A percentile compares a stretch with the other conserved stretches of the same genome.
phyloP scores from a whole-genome alignment of 495 filamentous ascomycete genomes.

The Neurospora tetrasperma region DNA sequence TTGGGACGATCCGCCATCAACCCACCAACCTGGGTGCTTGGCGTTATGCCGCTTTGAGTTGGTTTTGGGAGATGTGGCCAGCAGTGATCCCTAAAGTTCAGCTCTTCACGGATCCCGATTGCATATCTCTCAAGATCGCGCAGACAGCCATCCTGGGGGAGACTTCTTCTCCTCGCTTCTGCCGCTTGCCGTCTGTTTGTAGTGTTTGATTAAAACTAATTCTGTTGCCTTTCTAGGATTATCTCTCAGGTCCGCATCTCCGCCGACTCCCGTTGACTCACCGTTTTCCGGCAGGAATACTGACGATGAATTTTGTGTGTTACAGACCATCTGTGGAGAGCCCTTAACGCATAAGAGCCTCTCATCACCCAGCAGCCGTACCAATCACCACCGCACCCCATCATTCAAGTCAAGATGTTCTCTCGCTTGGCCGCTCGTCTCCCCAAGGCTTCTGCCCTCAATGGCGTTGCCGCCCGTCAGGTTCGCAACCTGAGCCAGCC shows the following conservation, averaged over 20 bases:
- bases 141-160: not conserved
- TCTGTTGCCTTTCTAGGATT: slow-evolving; percentile 52
- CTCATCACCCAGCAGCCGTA: slow-evolving; percentile 7
- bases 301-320: slow-evolving; percentile 18
- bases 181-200: not conserved
- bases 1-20: not conserved
- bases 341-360: slow-evolving; percentile 33
- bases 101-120: not conserved
- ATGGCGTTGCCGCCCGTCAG: slow-evolving; percentile 31
- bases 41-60: not conserved
- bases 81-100: not conserved
- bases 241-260: slow-evolving; percentile 69
- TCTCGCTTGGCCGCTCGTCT: slow-evolving; percentile 50
- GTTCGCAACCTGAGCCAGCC: slow-evolving; percentile 42
- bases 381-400: slow-evolving; percentile 6
- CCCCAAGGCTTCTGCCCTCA: slow-evolving; percentile 28
- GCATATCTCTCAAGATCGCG: not conserved
- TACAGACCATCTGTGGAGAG: slow-evolving; percentile 96
- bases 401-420: slow-evolving; percentile 49
- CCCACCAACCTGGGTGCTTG: not conserved
- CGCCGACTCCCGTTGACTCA: slow-evolving; percentile 28
- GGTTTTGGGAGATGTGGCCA: not conserved
- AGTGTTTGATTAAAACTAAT: not conserved
- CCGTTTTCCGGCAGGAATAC: slow-evolving; percentile 26
- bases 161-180: not conserved